Conservation (phyloP, 2,329 filamentous ascomycete genomes). For the Monosporascus sp. region DNA sequence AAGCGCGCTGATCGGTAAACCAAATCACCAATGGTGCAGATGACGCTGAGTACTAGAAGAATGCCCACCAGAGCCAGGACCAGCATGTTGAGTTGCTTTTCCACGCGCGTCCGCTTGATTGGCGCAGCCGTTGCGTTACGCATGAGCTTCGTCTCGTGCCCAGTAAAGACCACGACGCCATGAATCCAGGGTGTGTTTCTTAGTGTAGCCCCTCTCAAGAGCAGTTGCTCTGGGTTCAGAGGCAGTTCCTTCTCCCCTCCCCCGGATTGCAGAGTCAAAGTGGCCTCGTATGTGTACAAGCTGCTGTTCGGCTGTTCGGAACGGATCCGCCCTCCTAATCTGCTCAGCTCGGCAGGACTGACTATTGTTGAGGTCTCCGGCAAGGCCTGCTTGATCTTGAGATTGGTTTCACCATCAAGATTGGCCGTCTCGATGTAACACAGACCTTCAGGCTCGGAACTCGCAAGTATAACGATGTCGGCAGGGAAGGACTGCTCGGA, state of each 20-base stretch:
- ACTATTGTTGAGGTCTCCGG: constrained; percentile 88
- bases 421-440: constrained; percentile 99
- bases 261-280: constrained; percentile 82
- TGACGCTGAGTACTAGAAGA: constrained; percentile 75
- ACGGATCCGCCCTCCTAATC: constrained; percentile 78
- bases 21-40: constrained; percentile 88
- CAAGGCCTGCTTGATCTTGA: constrained; percentile 97
- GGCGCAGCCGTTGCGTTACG: constrained; percentile 94
- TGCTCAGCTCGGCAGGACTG: constrained; percentile 77
- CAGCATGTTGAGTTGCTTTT: constrained; percentile 87
- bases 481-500: constrained; percentile 94
- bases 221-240: constrained; percentile 83
- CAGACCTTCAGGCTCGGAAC: constrained; percentile 92
- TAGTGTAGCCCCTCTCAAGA: constrained; percentile 87
- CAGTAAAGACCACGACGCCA: constrained; percentile 92
- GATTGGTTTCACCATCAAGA: constrained; percentile 92
- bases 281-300: constrained; percentile 96
- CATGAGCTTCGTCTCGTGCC: constrained; percentile 98
- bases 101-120: constrained; percentile 95
- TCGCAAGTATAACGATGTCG: constrained; percentile 85
- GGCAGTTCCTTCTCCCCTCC: constrained; percentile 91
- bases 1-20: constrained; percentile 64
- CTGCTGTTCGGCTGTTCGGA: constrained; percentile 98
- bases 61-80: constrained; percentile 87
- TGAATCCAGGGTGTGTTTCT: constrained; percentile 97